These are phyloP conservation scores for Phalaenopsis aphrodite DNA, from an alignment of 106 monocot species.

Conservation along the genomic window DNA sequence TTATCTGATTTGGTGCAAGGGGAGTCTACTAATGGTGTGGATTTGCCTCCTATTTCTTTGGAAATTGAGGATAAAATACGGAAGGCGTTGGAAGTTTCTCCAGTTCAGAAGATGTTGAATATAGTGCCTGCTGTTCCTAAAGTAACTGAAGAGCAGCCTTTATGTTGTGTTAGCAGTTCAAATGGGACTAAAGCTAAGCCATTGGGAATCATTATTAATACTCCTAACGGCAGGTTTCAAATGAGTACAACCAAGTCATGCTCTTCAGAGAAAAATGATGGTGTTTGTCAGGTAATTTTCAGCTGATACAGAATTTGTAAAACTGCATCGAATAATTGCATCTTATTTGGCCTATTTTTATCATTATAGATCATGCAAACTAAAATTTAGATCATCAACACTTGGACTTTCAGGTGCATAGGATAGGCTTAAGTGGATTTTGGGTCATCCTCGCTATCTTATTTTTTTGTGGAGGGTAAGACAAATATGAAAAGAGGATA, in stretches of 20 bases:
- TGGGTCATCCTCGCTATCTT: neutral
- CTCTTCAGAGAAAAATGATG: neutral
- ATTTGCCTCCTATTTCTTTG: neutral
- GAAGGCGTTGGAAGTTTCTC: neutral
- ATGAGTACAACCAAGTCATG: neutral
- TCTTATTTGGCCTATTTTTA: neutral
- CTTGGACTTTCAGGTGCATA: neutral
- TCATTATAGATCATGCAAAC: neutral
- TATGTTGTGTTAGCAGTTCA: neutral
- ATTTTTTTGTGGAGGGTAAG: neutral
- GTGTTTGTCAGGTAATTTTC: constrained; percentile 13
- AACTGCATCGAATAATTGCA: neutral
- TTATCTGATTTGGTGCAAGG: constrained; percentile 2
- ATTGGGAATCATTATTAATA: neutral
- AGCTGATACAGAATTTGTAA: neutral
- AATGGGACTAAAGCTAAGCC: neutral
- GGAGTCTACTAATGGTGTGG: constrained; percentile 2
- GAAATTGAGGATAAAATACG: constrained; percentile 4
- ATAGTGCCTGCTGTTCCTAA: neutral
- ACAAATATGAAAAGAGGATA: neutral
- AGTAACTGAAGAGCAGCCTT: neutral
- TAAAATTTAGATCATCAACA: neutral
- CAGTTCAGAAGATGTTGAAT: neutral
- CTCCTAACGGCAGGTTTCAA: neutral
- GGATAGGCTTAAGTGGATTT: neutral